Evolutionary conservation across 352 stramenopile species (phyloP), one percentile per base, ranked within the genome.

Genomic region (Phytopythium montanum): DNA sequence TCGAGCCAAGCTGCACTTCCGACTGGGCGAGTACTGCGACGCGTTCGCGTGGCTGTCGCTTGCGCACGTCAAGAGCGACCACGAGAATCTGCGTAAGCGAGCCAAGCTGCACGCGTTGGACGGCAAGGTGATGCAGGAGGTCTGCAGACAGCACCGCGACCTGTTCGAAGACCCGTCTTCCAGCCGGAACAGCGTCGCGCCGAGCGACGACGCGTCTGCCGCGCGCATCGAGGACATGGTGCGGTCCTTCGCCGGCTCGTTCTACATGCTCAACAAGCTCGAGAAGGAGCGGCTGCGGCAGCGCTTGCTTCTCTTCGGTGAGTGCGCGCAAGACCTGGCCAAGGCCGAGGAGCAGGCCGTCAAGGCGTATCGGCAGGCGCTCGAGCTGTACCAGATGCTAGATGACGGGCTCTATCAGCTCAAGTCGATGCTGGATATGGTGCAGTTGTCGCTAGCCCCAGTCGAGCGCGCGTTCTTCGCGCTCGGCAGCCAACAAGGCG

Each of bases 21-120:
- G 83, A 23, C 52, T 82, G 0, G 64, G 70, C 14, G 80, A 92
- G 25, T 74, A 79, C 44, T 64, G 69, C 13, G 72, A 86, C 38
- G 80, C 84, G 0, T 90, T 76, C 56, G 75, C 78, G 21, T 94
- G 84, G 84, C 62, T 94, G 1, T 88, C 84, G 23, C 61, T 94
- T 19, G 84, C 84, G 25, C 81, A 90, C 29, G 73, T 92, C 31
- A 91, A 92, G 59, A 85, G 77, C 38, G 78, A 91, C 33, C 75
- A 79, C n/a, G 80, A 91, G 21, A 90, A 87, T 28, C 53, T 85
- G 16, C 70, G 75, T 13, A 90, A 75, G 6, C 73, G 85, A 59
- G 81, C 84, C 0, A 81, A 92, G 62, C 67, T 94, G 42, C 66
- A 88, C 63, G 69, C 80, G 36, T 56, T 94, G 2, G 84, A 94